These are phyloP conservation scores for Leccinum subrobustum DNA, from an alignment of 1,284 basidiomycete genomes.

Conservation along the genomic window DNA sequence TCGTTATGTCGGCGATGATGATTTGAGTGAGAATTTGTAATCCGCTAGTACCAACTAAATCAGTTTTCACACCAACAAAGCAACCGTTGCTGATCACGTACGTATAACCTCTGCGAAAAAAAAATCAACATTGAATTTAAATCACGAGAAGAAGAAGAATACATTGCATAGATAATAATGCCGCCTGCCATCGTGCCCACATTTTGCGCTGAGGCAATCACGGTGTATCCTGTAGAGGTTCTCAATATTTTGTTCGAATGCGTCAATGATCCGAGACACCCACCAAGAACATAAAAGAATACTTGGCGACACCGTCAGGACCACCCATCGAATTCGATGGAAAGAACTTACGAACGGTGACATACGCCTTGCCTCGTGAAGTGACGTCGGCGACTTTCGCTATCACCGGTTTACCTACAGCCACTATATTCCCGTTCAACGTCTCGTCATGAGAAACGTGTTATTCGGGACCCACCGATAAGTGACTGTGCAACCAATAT, in stretches of 20 bases:
- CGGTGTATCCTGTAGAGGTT: conserved; percentile 49
- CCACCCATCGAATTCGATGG: background rate
- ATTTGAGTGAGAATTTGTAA: conserved; percentile 75
- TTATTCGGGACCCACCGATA: conserved; percentile 42
- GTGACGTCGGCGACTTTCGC: conserved; percentile 77
- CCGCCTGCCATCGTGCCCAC: conserved; percentile 54
- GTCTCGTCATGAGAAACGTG: background rate
- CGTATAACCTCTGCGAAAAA: conserved; percentile 50
- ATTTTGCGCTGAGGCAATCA: conserved; percentile 64
- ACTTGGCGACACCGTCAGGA: conserved; percentile 34
- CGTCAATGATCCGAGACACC: background rate
- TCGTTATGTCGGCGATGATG: conserved; percentile 79
- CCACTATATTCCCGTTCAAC: conserved; percentile 34
- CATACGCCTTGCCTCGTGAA: conserved; percentile 58
- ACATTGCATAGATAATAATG: conserved; percentile 58
- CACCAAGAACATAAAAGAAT: conserved; percentile 55
- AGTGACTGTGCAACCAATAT: conserved; percentile 59
- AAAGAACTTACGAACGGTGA: conserved; percentile 54
- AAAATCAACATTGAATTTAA: background rate
- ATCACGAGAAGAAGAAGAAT: conserved; percentile 4
- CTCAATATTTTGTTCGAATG: background rate
- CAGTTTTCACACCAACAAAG: background rate
- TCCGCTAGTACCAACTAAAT: conserved; percentile 37
- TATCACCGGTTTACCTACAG: conserved; percentile 75
- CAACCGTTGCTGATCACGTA: conserved; percentile 24